Evolutionary conservation across 2,329 filamentous ascomycete genomes (phyloP).

Genomic region (Aspergillus transmontanensis): DNA sequence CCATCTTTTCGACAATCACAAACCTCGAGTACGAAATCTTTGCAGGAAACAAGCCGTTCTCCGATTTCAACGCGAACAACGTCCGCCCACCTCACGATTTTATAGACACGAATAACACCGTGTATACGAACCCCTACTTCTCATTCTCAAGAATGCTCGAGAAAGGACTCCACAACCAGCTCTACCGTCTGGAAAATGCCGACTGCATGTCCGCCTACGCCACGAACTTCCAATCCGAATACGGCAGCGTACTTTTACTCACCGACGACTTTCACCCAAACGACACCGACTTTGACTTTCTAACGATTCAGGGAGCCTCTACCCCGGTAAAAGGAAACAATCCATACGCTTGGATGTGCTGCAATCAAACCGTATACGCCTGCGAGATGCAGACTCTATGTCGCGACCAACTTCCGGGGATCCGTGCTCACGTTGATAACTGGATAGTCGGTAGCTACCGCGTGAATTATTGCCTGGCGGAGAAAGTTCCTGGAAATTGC

Average conservation of each 20-base stretch:
- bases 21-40: slow-evolving; percentile 2
- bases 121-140: background rate
- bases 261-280: slow-evolving; percentile 1
- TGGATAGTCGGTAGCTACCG: slow-evolving; percentile 4
- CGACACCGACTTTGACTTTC: background rate
- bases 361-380: background rate
- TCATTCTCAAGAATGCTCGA: background rate
- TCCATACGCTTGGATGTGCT: slow-evolving; percentile 8
- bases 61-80: background rate
- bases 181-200: background rate
- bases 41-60: slow-evolving; percentile 1
- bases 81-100: background rate
- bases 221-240: background rate
- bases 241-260: slow-evolving; percentile 5
- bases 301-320: background rate
- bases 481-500: slow-evolving; percentile 22
- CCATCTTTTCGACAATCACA: background rate
- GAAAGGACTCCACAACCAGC: background rate
- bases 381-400: background rate
- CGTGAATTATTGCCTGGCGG: slow-evolving; percentile 13
- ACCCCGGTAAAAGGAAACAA: background rate
- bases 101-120: background rate
- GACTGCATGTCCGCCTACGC: slow-evolving; percentile 7
- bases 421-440: background rate
- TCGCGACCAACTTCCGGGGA: background rate